phyloP scores from a whole-genome alignment of 805 yeast genomes.

The Yarrowia sp. region DNA sequence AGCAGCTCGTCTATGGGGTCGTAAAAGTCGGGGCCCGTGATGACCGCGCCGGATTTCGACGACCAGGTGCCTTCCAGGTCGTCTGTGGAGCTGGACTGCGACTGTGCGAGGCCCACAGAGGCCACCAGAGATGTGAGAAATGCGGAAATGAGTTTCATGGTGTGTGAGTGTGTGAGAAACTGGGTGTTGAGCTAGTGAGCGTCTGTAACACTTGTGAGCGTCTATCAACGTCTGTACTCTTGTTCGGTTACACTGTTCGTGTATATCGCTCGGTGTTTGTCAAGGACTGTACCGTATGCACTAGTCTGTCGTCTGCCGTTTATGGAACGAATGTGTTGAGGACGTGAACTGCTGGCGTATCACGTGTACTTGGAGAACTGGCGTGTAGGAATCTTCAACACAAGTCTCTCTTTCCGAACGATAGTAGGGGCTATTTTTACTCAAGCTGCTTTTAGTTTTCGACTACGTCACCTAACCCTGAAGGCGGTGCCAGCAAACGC shows the following conservation, averaged over 20 bases:
- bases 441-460: background rate
- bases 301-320: too few relatives aligned
- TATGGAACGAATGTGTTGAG: too few relatives aligned
- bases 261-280: too few relatives aligned
- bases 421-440: constrained; percentile 19
- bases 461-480: constrained; percentile 15
- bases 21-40: constrained; percentile 92
- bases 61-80: constrained; percentile 73
- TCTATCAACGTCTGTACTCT: too few relatives aligned
- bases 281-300: too few relatives aligned
- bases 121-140: background rate
- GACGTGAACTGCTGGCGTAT: too few relatives aligned
- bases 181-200: background rate
- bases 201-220: too few relatives aligned
- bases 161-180: background rate
- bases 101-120: background rate
- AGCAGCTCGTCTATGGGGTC: constrained; percentile 95
- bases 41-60: constrained; percentile 89
- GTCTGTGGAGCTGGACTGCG: constrained; percentile 8
- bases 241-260: too few relatives aligned
- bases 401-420: background rate
- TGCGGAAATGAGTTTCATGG: constrained; percentile 21
- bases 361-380: too few relatives aligned
- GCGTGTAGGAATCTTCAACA: too few relatives aligned
- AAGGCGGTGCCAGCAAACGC: constrained; percentile 37